Evolutionary conservation across 2,329 filamentous ascomycete genomes (phyloP).

Genomic region (Cercospora berteroae): DNA sequence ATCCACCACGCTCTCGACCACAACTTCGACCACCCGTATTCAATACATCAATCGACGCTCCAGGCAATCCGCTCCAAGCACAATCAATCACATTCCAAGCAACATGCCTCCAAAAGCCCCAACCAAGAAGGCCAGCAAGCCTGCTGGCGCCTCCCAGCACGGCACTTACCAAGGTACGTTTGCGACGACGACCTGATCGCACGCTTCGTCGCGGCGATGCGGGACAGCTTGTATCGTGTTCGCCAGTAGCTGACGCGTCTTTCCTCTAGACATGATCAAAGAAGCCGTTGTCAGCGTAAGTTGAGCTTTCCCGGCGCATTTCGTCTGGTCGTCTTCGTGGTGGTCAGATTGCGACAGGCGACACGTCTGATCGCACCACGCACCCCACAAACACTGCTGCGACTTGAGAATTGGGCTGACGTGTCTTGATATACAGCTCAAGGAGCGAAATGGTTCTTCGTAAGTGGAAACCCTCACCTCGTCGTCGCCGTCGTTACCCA

Average conservation of each 20-base stretch:
- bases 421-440: conserved; percentile 56
- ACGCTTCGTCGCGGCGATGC: conserved; percentile 20
- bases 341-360: conserved; percentile 29
- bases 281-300: conserved; percentile 69
- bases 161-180: conserved; percentile 65
- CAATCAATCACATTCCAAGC: conserved; percentile 21
- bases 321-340: conserved; percentile 13
- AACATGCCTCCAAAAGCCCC: conserved; percentile 28
- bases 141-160: conserved; percentile 58
- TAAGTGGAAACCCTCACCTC: conserved; percentile 47
- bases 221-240: conserved; percentile 24
- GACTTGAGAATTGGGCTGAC: conserved; percentile 47
- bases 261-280: conserved; percentile 66
- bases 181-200: conserved; percentile 36
- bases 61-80: conserved; percentile 13
- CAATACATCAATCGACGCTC: conserved; percentile 21
- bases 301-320: conserved; percentile 53
- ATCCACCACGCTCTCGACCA: neutral
- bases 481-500: conserved; percentile 28
- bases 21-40: neutral
- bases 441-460: conserved; percentile 69
- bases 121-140: conserved; percentile 16
- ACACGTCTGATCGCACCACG: conserved; percentile 17
- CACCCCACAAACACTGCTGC: conserved; percentile 8
- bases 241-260: conserved; percentile 53